Conservation (phyloP, 129 eudicot species). For the Oenanthe sinensis region DNA sequence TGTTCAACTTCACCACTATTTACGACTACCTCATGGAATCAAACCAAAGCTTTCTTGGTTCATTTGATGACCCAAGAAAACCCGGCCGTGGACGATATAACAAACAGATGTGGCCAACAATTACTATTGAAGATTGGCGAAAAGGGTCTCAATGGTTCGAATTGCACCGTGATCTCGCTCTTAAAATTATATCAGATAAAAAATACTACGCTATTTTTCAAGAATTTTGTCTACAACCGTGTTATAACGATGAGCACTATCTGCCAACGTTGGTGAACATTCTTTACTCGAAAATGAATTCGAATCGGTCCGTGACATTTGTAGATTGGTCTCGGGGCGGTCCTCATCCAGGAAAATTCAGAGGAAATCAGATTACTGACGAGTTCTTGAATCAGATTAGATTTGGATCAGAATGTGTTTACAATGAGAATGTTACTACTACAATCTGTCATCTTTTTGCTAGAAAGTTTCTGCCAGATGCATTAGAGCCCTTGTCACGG, state of each 20-base stretch:
- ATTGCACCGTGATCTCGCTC: constrained; percentile 26
- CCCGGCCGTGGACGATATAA: constrained; percentile 42
- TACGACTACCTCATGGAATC: constrained; percentile 34
- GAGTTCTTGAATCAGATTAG: constrained; percentile 20
- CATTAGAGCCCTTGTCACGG: constrained; percentile 10
- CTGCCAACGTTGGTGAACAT: constrained; percentile 31
- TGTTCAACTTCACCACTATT: constrained; percentile 35
- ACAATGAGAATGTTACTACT: constrained; percentile 20
- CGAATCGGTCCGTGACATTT: constrained; percentile 43
- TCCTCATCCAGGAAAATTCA: constrained; percentile 39
- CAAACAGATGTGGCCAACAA: constrained; percentile 25
- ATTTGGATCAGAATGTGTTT: constrained; percentile 19
- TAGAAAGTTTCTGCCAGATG: constrained; percentile 31
- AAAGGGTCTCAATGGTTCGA: constrained; percentile 63
- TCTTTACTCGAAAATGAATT: constrained; percentile 15
- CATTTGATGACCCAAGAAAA: constrained; percentile 23
- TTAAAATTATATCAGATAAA: constrained; percentile 19
- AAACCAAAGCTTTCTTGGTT: constrained; percentile 20
- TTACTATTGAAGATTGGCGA: constrained; percentile 37
- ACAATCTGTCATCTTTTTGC: constrained; percentile 30
- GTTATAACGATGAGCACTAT: constrained; percentile 49
- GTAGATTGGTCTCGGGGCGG: constrained; percentile 48
- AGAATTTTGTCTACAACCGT: constrained; percentile 25
- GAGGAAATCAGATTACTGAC: not conserved
- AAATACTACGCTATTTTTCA: constrained; percentile 25